Base-by-base conservation (phyloP, 2,329 filamentous ascomycete genomes). In the Verticillium isaacii region DNA sequence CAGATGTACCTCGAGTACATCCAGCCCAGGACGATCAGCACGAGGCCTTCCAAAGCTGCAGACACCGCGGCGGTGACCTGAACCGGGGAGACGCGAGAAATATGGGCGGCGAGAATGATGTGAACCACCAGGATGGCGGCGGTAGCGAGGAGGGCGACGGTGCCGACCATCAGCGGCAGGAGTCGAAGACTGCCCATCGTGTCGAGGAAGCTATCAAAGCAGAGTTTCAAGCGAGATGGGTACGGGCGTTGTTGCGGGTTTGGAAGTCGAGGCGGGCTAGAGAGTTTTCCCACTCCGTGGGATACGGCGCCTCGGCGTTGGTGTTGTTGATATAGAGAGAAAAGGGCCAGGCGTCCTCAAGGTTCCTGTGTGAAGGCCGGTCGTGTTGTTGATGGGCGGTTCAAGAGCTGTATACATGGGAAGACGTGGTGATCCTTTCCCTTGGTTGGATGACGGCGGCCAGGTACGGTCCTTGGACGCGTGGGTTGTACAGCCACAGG, bases 51-150 rank as follows among this genome's bases (percentile, higher is more conserved):
- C 58, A 78, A 65, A 62, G 72, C 65, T 3, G 74, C 71, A 8
- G 78, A 75, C 29, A 78, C 67, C 19, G 77, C 71, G 9, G 78
- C 77, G 1, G 76, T 70, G 37, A 67, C 69, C 61, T 69, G 70
- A 5, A 77, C 73, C 6, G 73, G 62, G 1, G 71, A 67, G 5
- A 69, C n/a, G 72, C 71, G 32, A 71, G 63, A 2, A 70, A 70
- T 32, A 69, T 65, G 41, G 69, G 68, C 55, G 19, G 78, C 77
- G 37, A 80, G 70, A 54, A 80, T 69, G 36, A 75, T 70, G 36
- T 80, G 74, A 29, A 82, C 67, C 45, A 73, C 74, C 29, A 80
- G 58, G 14, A 75, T 69, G 15, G 76, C 74, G 5, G 73, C 66
- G 3, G 79, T 80, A 11, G 77, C 72, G 19, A 78, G 67, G 15